Percentiles rank a stretch among this genome's conserved stretches.
Evolutionary conservation across 305 asterid species (phyloP).

Genomic region (Fraxinus nigra): DNA sequence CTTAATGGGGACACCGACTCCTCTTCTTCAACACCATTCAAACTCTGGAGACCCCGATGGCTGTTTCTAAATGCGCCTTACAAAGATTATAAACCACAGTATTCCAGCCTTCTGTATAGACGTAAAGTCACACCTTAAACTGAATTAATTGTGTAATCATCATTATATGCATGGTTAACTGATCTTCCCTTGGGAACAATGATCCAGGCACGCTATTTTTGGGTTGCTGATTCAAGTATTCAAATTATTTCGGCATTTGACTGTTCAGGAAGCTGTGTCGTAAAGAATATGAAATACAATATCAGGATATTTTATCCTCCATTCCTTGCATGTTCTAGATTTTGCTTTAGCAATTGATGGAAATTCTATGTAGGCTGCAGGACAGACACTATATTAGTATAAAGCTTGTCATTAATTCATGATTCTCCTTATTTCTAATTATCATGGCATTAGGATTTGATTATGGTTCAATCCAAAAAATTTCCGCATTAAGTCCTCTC

Average conservation of each 20-base stretch:
- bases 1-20: not conserved
- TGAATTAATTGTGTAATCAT: not conserved
- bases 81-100: not conserved
- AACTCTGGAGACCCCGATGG: not conserved
- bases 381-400: not conserved
- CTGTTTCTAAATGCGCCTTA: not conserved
- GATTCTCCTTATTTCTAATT: not conserved
- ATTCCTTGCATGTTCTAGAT: not conserved
- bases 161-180: not conserved
- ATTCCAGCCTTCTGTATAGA: not conserved
- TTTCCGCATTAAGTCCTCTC: not conserved
- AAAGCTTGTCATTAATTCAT: not conserved
- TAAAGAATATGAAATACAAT: not conserved
- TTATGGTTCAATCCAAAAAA: not conserved
- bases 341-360: not conserved
- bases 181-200: not conserved
- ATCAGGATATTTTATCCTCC: not conserved
- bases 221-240: not conserved
- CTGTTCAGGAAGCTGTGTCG: not conserved
- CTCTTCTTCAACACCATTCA: not conserved
- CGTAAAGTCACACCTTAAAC: not conserved
- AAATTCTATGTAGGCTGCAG: not conserved
- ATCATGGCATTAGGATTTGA: not conserved
- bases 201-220: not conserved
- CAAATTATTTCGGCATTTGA: not conserved